Evolutionary conservation across 1,139 yeast genomes (phyloP).

Genomic region (Neolecta irregularis): DNA sequence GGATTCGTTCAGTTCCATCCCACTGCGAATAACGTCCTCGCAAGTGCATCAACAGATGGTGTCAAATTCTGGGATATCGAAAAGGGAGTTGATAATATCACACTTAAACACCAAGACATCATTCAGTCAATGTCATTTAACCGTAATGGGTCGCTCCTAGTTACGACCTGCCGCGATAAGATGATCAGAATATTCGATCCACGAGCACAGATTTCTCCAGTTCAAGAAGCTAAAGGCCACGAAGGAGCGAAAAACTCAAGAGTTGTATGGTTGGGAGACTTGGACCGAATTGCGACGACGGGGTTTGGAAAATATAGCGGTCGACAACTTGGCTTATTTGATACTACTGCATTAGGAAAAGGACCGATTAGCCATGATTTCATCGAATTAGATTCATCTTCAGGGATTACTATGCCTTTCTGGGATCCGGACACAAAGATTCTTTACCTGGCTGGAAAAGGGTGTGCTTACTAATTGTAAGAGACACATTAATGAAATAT

Average conservation of each 20-base stretch:
- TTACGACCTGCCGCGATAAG: conserved; percentile 87
- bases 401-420: conserved; percentile 86
- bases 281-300: conserved; percentile 78
- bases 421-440: conserved; percentile 69
- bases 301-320: conserved; percentile 88
- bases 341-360: conserved; percentile 47
- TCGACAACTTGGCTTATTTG: conserved; percentile 93
- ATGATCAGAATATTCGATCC: conserved; percentile 83
- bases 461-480: not conserved
- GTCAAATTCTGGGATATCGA: conserved; percentile 82
- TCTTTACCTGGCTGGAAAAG: conserved; percentile 86
- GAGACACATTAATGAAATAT: not conserved
- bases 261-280: conserved; percentile 80
- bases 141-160: conserved; percentile 71
- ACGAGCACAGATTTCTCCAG: conserved; percentile 50
- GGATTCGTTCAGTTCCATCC: conserved; percentile 92
- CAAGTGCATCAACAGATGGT: conserved; percentile 80
- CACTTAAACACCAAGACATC: conserved; percentile 73
- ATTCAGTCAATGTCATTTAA: conserved; percentile 84
- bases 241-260: conserved; percentile 84
- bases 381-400: conserved; percentile 67
- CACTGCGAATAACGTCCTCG: conserved; percentile 67
- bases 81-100: conserved; percentile 52
- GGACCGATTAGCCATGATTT: conserved; percentile 89
- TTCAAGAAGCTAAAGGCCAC: conserved; percentile 81